Conservation (phyloP, 2,329 filamentous ascomycete species). For the Apiospora phragmitis region DNA sequence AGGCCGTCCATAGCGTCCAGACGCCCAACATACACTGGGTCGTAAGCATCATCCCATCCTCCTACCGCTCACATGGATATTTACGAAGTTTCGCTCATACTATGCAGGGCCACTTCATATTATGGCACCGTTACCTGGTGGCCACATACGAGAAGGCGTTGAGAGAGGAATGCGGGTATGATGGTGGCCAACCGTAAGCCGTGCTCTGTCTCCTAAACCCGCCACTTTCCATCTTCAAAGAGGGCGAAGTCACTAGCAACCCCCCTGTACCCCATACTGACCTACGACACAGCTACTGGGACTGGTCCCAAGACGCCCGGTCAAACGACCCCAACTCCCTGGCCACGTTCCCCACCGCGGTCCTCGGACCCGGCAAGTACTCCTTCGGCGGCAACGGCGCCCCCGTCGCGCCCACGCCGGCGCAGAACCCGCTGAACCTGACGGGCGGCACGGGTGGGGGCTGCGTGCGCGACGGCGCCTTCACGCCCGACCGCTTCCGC, state of each 20-base stretch:
- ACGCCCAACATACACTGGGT: conserved; percentile 13
- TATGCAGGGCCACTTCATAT: not conserved
- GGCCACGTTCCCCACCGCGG: not conserved
- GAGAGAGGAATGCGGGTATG: not conserved
- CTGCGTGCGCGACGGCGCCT: conserved; percentile 2
- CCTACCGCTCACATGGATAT: not conserved
- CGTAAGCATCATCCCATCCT: not conserved
- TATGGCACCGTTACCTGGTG: not conserved
- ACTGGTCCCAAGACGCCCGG: conserved; percentile 10
- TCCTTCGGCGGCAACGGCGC: conserved; percentile 12
- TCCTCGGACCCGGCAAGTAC: not conserved
- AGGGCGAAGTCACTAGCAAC: not conserved
- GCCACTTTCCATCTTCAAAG: too few species aligned
- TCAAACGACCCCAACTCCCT: not conserved
- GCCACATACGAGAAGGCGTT: conserved; percentile 5
- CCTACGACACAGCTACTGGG: not conserved
- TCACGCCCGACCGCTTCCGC: conserved; percentile 5
- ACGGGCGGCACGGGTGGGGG: conserved; percentile 11
- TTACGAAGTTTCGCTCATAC: not conserved
- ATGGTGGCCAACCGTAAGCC: not conserved
- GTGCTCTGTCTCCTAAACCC: not conserved
- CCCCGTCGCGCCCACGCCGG: not conserved
- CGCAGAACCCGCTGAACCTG: conserved; percentile 10
- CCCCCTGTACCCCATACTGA: not conserved
- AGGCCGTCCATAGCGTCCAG: conserved; percentile 10